Percentiles rank a stretch among this genome's conserved stretches.
Evolutionary conservation across 2,329 filamentous ascomycete species (phyloP).

Genomic region (Venturia pyrina): DNA sequence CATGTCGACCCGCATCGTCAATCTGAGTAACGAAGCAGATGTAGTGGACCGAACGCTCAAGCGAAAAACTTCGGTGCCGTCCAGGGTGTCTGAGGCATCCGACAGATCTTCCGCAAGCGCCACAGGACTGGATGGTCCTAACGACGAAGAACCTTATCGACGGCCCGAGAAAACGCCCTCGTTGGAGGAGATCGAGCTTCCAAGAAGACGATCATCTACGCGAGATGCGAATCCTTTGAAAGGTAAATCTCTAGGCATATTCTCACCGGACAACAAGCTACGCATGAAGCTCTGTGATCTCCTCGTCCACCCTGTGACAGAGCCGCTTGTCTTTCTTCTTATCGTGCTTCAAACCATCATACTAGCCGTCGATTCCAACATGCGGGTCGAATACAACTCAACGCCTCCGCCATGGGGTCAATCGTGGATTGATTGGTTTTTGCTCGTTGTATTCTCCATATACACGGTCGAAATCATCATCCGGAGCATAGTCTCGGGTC

Average conservation of each 20-base stretch:
- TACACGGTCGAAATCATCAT: slow-evolving; percentile 81
- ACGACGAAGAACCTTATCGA: background rate
- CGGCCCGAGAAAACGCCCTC: slow-evolving; percentile 28
- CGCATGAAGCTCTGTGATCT: slow-evolving; percentile 70
- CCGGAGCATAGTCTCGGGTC: slow-evolving; percentile 84
- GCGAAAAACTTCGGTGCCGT: slow-evolving; percentile 42
- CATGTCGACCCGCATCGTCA: slow-evolving; percentile 97
- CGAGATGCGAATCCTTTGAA: slow-evolving; percentile 61
- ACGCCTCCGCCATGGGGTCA: slow-evolving; percentile 57
- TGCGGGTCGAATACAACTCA: slow-evolving; percentile 52
- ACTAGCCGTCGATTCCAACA: slow-evolving; percentile 73
- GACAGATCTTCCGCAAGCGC: background rate
- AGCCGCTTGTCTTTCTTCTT: slow-evolving; percentile 75
- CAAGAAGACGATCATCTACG: slow-evolving; percentile 10
- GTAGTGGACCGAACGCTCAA: slow-evolving; percentile 62
- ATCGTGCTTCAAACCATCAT: slow-evolving; percentile 83
- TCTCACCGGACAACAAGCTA: slow-evolving; percentile 66
- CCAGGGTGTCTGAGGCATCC: background rate
- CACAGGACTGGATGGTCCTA: background rate
- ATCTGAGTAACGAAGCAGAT: slow-evolving; percentile 88
- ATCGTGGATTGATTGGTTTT: slow-evolving; percentile 62
- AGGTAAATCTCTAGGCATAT: slow-evolving; percentile 77
- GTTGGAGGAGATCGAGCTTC: slow-evolving; percentile 23
- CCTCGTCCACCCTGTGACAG: slow-evolving; percentile 75
- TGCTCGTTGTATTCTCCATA: slow-evolving; percentile 74